Base-by-base conservation (phyloP, 768 basidiomycete species). In the Zangia roseola region DNA sequence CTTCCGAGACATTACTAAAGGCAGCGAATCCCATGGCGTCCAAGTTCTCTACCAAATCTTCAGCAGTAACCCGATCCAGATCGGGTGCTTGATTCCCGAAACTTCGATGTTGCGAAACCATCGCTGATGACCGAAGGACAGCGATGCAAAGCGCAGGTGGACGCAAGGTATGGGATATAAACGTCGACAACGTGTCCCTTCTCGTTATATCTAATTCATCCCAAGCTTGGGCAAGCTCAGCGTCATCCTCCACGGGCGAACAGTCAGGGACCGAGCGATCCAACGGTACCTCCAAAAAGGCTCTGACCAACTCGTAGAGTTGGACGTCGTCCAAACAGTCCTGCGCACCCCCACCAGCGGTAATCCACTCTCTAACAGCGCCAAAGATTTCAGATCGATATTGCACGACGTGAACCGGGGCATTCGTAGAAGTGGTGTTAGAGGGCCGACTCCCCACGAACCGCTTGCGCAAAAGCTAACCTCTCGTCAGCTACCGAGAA, bases 1-100 rank as follows among this genome's bases (percentile, higher is more conserved):
- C 89, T 62, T 88, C 83, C 20, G 80, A 82, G 30, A 92, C 80
- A 58, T 88, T 91, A 48, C 80, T 81, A 61, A 89, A 83, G 1
- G 86, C 83, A 28, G 88, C 85, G 49, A 71, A 71, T 0, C 82
- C 86, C 83, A 91, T 88, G 1, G 83, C 79, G 55, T 93, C 86
- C 45, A 93, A 53, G 56, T 81, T 85, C 40, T 84, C 82, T n/a
- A 92, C 88, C 33, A 93, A 76, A 39, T 84, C 82, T 52, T 85
- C 84, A 0, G 84, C 76, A 35, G 74, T 72, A 50, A 83, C 67
- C n/a, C 69, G 72, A 62, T 89, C 86, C 13, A 89, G 61, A 54
- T 85, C 80, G 4, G 83, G 84, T 7, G 80, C 72, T 38, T 82
- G 78, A 34, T 60, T 61, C 25, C 70, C 72, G 49, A 68, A 71